phyloP scores from a whole-genome alignment of 768 basidiomycete genomes.

The Tulasnella sp. region DNA sequence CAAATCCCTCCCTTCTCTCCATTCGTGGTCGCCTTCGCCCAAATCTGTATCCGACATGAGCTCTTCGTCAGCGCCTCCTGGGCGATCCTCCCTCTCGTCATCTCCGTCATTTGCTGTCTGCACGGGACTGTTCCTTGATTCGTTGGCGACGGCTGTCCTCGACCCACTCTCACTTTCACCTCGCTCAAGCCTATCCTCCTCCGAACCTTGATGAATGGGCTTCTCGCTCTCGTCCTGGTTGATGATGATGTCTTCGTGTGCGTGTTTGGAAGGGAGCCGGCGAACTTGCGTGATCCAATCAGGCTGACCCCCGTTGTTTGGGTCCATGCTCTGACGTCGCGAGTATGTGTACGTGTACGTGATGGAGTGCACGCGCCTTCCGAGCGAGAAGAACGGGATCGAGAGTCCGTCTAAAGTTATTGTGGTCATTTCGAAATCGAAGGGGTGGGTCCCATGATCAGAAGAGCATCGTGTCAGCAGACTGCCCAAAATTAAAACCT shows the following conservation, averaged over 20 bases:
- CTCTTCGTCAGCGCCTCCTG: neutral
- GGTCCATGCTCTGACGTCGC: conserved; percentile 44
- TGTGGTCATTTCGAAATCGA: too few species aligned
- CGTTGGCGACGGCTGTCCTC: conserved; percentile 17
- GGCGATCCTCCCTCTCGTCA: conserved; percentile 12
- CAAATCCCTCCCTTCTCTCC: conserved; percentile 58
- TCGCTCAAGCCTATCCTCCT: conserved; percentile 25
- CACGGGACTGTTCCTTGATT: conserved; percentile 30
- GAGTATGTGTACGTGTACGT: conserved; percentile 88
- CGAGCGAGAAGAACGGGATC: conserved; percentile 89
- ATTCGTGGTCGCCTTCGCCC: conserved; percentile 34
- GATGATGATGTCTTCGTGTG: conserved; percentile 66
- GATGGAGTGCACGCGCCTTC: conserved; percentile 80
- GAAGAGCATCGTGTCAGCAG: too few species aligned
- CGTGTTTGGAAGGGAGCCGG: conserved; percentile 39
- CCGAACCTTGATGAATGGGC: conserved; percentile 28
- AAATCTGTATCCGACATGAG: neutral
- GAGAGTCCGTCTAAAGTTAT: conserved; percentile 79
- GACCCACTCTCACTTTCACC: conserved; percentile 17
- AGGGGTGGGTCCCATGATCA: too few species aligned
- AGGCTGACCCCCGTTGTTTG: conserved; percentile 34
- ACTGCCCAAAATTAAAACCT: too few species aligned
- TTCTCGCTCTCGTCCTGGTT: conserved; percentile 41
- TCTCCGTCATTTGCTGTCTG: conserved; percentile 26
- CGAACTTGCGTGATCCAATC: conserved; percentile 78